phyloP scores from a whole-genome alignment of 1,284 basidiomycete species.

The Cutaneotrichosporon cyanovorans region DNA sequence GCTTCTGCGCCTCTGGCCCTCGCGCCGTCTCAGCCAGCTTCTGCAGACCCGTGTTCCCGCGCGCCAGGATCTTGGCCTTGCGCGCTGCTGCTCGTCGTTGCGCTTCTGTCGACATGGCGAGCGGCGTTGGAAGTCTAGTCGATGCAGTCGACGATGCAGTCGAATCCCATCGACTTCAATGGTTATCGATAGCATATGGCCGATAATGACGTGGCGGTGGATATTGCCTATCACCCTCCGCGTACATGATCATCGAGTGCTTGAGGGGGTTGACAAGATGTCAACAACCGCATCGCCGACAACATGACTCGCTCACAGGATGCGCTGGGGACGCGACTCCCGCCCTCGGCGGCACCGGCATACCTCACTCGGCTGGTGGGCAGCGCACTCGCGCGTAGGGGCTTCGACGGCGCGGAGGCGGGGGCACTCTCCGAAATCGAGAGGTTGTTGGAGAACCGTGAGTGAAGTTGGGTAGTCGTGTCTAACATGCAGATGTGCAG shows the following conservation, averaged over 20 bases:
- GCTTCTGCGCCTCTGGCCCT: slow-evolving; percentile 40
- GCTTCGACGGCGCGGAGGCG: slow-evolving; percentile 38
- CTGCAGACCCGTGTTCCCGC: slow-evolving; percentile 40
- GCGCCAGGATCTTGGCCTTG: slow-evolving; percentile 45
- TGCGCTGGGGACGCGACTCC: slow-evolving; percentile 11
- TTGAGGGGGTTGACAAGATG: too few species aligned
- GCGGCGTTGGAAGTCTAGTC: background rate
- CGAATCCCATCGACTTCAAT: too few species aligned
- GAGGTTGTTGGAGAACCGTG: slow-evolving; percentile 33
- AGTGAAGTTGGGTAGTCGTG: slow-evolving; percentile 9
- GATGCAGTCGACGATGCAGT: background rate
- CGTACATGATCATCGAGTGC: too few species aligned
- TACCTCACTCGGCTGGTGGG: slow-evolving; percentile 31
- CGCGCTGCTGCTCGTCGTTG: slow-evolving; percentile 42
- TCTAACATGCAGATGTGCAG: slow-evolving; percentile 28
- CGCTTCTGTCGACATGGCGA: slow-evolving; percentile 31
- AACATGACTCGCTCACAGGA: slow-evolving; percentile 4
- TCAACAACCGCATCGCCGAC: background rate
- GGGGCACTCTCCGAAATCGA: slow-evolving; percentile 39
- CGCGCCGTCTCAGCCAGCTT: slow-evolving; percentile 44
- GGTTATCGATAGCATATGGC: background rate
- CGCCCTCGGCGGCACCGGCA: slow-evolving; percentile 17
- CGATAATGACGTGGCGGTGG: background rate
- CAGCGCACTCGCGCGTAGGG: slow-evolving; percentile 22
- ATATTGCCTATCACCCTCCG: background rate